Percentiles rank a stretch among this genome's conserved stretches.
These are phyloP conservation scores for Dioszegia crocea DNA, from an alignment of 768 basidiomycete species.

Conservation along the genomic window DNA sequence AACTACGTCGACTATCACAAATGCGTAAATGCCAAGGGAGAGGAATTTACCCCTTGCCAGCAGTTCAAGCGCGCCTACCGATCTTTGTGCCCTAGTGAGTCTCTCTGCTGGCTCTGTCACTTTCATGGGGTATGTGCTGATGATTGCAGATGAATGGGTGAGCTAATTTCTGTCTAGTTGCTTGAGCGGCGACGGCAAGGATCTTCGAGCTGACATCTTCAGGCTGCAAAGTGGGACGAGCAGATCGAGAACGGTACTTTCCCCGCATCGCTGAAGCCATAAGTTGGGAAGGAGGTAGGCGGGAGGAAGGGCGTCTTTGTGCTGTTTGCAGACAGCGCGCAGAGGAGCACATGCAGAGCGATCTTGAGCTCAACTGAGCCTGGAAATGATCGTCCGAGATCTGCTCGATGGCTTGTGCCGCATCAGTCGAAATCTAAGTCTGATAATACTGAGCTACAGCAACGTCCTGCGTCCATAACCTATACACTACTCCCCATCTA, in stretches of 20 bases:
- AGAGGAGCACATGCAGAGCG: too few species aligned
- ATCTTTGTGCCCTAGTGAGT: conserved; percentile 95
- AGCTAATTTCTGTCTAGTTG: conserved; percentile 17
- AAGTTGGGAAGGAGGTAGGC: neutral
- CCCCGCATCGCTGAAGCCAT: conserved; percentile 80
- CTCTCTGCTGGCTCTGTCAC: neutral
- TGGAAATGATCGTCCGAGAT: too few species aligned
- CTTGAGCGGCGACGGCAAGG: too few species aligned
- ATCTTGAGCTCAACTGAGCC: neutral
- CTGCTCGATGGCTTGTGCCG: too few species aligned
- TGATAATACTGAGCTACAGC: too few species aligned
- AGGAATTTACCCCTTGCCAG: conserved; percentile 97
- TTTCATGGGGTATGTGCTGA: conserved; percentile 1
- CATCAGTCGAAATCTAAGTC: too few species aligned
- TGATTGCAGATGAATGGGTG: conserved; percentile 81
- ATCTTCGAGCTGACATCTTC: conserved; percentile 16
- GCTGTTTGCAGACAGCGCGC: too few species aligned
- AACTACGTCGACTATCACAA: conserved; percentile 99
- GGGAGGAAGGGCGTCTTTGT: too few species aligned
- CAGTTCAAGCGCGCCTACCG: conserved; percentile 95
- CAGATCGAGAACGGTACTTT: conserved; percentile 90
- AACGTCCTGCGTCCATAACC: neutral
- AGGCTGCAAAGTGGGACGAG: conserved; percentile 89
- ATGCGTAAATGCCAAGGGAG: conserved; percentile 92
- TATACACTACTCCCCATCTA: neutral